Base-by-base conservation (phyloP, 768 basidiomycete species). In the Kwoniella dendrophila region DNA sequence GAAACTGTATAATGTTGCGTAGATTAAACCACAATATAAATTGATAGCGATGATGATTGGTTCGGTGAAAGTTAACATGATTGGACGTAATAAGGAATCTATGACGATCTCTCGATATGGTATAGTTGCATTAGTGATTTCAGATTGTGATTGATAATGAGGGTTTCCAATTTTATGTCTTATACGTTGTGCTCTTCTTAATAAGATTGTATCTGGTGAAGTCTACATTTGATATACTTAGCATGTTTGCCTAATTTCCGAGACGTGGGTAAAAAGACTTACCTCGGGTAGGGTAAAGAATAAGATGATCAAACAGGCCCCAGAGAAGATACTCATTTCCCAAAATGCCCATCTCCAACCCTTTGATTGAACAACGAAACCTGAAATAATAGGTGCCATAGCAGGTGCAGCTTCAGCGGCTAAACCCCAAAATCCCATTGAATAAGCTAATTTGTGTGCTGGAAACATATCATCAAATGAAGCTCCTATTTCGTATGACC, bases 31-130 rank as follows among this genome's bases (percentile, higher is more conserved):
- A 14, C 78, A 68, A 67, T 77, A 80, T 4, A 73, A 26, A 60
- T 79, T 77, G 26, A 71, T 61, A 32, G 75, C 72, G 33, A 74
- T 61, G 26, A 80, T 62, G 20, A 72, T 68, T 0, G 79, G 78
- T 51, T 80, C 78, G 12, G 57, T 68, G 36, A 72, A 59, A 11
- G 66, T 63, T 54, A 78, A 62, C 26, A 38, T 38, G 11, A 67
- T 20, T 24, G 68, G 68, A 30, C 63, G 36, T 41, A 69, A 34
- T n/a, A 69, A 49, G 2, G 64, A 61, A 29, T 65, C 61, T 7
- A 30, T 26, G 12, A 64, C 11, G 11, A 65, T 55, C 30, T 65
- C 52, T 2, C 38, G 18, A 38, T 49, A 51, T 24, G 50, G 24
- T 20, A 63, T 29, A 27, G 54, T 41, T 4, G 64, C 50, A 55